Base-by-base conservation (phyloP, 371 early-diverging fungal genomes). In the Zancudomyces culisetae region DNA sequence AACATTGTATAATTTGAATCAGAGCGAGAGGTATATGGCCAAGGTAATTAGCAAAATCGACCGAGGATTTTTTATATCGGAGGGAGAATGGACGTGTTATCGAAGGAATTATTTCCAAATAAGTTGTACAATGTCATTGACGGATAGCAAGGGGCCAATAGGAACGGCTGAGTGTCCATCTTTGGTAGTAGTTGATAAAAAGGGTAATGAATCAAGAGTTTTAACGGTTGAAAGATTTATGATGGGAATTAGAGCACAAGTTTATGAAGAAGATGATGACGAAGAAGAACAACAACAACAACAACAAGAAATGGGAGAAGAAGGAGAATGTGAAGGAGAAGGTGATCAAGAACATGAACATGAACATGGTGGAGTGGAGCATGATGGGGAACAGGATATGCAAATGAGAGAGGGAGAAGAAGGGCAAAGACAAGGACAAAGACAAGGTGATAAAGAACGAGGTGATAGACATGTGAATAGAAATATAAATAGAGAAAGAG, bases 41-140 rank as follows among this genome's bases (percentile, higher is more conserved):
- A 46, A 43, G n/a, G 22, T 66, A 45, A 49, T 51, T 21, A 61
- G 65, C 15, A 59, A 62, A 22, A 55, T 67, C 4, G 67, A 67
- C 53, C 67, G 66, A 10, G 67, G 67, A 13, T 67, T 67, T 50
- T 67, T 67, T 27, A 19, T 62, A 18, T 45, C 62, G 2, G 59
- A 51, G 39, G 20, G 42, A 23, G 66, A 79, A 59, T 91, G 91
- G 92, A 88, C 90, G 1, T 91, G 94, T 61, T 93, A 93, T 63
- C 81, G 94, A 39, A 78, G 94, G 59, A 93, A 93, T 60, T 93
- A 91, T 62, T 90, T 91, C 61, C 90, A 91, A 62, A 71, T 92
- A 35, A 85, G 86, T 52, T 71, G 78, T 46, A 71, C 83, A 0
- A 87, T 88, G 55, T 68, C 70, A 19, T 68, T 83, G 18, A 61